Evolutionary conservation across 2,329 filamentous ascomycete species (phyloP).

Genomic region (Whalleya microplaca): DNA sequence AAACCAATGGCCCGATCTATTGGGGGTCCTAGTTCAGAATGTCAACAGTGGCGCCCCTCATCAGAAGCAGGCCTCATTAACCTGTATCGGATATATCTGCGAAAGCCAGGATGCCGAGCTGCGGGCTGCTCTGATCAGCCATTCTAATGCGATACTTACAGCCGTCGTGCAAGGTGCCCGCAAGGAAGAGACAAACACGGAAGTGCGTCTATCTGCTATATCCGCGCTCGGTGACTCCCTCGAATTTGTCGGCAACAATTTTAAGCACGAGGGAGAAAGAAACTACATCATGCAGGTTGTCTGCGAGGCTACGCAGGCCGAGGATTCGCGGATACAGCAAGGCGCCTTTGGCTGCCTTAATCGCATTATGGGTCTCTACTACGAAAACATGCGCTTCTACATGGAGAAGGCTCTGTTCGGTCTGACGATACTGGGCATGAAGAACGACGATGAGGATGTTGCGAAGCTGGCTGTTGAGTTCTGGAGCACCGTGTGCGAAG

Average conservation of each 20-base stretch:
- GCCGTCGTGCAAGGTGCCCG: slow-evolving; percentile 96
- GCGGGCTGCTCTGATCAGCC: slow-evolving; percentile 75
- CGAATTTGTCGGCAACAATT: slow-evolving; percentile 97
- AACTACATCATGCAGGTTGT: slow-evolving; percentile 99
- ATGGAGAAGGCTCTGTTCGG: slow-evolving; percentile 99
- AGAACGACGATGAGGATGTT: slow-evolving; percentile 95
- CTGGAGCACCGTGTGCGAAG: slow-evolving; percentile 99
- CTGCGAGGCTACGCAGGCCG: slow-evolving; percentile 95
- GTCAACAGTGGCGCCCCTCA: slow-evolving; percentile 84
- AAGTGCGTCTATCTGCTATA: slow-evolving; percentile 92
- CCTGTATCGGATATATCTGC: slow-evolving; percentile 98
- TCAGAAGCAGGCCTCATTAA: slow-evolving; percentile 92
- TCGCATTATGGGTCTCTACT: slow-evolving; percentile 98
- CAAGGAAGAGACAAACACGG: slow-evolving; percentile 90
- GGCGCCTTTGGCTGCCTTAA: slow-evolving; percentile 97
- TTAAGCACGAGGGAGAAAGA: slow-evolving; percentile 97
- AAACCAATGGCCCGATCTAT: slow-evolving; percentile 90
- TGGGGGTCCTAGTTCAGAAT: slow-evolving; percentile 87
- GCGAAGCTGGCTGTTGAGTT: slow-evolving; percentile 98
- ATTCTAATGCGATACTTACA: slow-evolving; percentile 97
- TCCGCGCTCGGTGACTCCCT: slow-evolving; percentile 93
- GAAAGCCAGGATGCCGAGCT: slow-evolving; percentile 91
- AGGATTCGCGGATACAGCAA: slow-evolving; percentile 89
- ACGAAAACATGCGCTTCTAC: slow-evolving; percentile 99
- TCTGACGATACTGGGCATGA: slow-evolving; percentile 97